phyloP scores from a whole-genome alignment of 2,329 filamentous ascomycete genomes.

The Pseudogymnoascus sp. region DNA sequence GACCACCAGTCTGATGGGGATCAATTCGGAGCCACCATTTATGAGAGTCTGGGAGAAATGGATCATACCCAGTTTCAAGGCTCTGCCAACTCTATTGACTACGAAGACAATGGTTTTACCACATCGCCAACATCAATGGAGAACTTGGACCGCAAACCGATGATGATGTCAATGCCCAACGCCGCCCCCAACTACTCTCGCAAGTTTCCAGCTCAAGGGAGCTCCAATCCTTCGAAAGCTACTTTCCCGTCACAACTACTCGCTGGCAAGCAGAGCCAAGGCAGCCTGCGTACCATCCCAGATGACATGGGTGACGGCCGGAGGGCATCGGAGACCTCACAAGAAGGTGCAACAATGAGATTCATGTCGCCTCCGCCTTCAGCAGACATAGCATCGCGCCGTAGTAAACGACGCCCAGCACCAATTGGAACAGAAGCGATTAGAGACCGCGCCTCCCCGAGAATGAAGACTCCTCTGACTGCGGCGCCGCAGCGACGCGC shows the following conservation, averaged over 20 bases:
- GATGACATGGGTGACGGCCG: not conserved
- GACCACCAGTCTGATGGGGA: not conserved
- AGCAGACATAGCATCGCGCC: conserved; percentile 11
- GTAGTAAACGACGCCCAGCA: conserved; percentile 6
- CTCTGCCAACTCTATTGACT: not conserved
- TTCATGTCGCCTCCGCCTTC: conserved; percentile 12
- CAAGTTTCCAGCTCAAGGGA: not conserved
- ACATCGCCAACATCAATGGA: not conserved
- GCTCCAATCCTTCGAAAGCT: not conserved
- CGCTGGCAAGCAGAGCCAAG: not conserved
- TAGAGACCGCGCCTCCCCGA: not conserved
- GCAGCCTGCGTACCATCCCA: not conserved
- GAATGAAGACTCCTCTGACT: not conserved
- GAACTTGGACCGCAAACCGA: not conserved
- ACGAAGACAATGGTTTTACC: not conserved
- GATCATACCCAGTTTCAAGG: not conserved
- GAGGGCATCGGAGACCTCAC: not conserved
- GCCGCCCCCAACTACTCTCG: not conserved
- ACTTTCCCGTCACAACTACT: conserved; percentile 8
- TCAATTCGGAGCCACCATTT: not conserved
- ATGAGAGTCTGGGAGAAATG: not conserved
- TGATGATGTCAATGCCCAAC: conserved; percentile 1
- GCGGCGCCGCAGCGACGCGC: not conserved
- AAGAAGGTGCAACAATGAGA: not conserved
- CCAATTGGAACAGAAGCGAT: conserved; percentile 2